Conservation (phyloP, 2,329 filamentous ascomycete species). For the Lachnellula cervina region DNA sequence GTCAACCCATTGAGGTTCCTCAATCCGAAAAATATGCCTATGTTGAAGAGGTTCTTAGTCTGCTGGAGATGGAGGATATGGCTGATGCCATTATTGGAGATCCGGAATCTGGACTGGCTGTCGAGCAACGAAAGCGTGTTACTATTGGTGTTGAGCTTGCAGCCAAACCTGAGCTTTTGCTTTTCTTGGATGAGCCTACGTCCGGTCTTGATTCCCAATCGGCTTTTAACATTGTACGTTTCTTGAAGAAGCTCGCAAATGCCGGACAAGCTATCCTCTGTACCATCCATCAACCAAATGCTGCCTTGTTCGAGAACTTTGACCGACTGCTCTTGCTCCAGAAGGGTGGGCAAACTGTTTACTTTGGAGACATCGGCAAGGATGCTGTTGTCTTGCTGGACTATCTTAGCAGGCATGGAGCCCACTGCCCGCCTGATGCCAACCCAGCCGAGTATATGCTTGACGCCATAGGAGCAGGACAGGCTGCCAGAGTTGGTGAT, state of each 20-base stretch:
- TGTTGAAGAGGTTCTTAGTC: constrained; percentile 60
- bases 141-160: constrained; percentile 59
- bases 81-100: constrained; percentile 62
- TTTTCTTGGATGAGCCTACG: constrained; percentile 58
- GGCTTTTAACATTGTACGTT: constrained; percentile 56
- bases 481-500: constrained; percentile 56
- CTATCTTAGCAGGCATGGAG: constrained; percentile 40
- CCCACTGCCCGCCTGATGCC: constrained; percentile 47
- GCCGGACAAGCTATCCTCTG: constrained; percentile 66
- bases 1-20: constrained; percentile 54
- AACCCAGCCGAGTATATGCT: constrained; percentile 53
- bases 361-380: constrained; percentile 62
- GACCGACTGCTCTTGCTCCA: constrained; percentile 61
- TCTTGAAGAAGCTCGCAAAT: constrained; percentile 52
- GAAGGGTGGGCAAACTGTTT: constrained; percentile 59
- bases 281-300: constrained; percentile 67
- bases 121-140: constrained; percentile 64
- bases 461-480: constrained; percentile 61
- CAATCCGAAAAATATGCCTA: constrained; percentile 59
- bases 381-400: constrained; percentile 54
- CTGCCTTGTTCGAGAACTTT: constrained; percentile 66
- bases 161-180: constrained; percentile 52
- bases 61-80: constrained; percentile 61
- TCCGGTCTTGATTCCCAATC: constrained; percentile 53
- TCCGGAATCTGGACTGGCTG: constrained; percentile 54